Conservation (phyloP, 2,329 filamentous ascomycete genomes). For the Dothideomycetidae sp. region DNA sequence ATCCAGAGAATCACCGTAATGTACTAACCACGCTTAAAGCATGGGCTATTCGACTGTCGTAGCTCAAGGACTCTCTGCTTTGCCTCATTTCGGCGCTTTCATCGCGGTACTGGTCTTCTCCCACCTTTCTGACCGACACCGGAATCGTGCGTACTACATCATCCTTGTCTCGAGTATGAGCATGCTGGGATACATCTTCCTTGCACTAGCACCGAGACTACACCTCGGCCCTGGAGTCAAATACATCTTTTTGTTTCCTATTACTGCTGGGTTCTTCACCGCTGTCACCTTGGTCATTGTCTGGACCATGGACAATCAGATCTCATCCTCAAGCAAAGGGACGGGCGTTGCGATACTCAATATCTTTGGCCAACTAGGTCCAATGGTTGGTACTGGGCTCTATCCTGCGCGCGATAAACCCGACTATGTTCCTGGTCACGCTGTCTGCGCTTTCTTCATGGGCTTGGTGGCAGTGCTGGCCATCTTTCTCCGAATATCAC, state of each 20-base stretch:
- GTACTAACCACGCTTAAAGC: too few species aligned
- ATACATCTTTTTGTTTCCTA: constrained; percentile 66
- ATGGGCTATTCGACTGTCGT: constrained; percentile 57
- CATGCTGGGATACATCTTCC: constrained; percentile 37
- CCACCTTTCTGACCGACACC: constrained; percentile 52
- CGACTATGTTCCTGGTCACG: constrained; percentile 36
- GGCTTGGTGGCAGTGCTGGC: constrained; percentile 31
- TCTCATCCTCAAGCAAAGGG: constrained; percentile 52
- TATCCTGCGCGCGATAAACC: constrained; percentile 38
- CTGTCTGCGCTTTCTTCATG: constrained; percentile 38
- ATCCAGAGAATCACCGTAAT: too few species aligned
- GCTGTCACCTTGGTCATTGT: constrained; percentile 74
- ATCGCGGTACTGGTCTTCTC: constrained; percentile 56
- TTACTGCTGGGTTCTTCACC: constrained; percentile 66
- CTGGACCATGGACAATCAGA: constrained; percentile 81
- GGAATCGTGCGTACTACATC: constrained; percentile 50
- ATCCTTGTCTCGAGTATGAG: constrained; percentile 54
- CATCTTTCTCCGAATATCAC: constrained; percentile 27
- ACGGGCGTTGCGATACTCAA: constrained; percentile 70
- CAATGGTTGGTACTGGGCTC: constrained; percentile 41
- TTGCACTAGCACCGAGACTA: constrained; percentile 31
- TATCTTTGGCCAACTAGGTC: constrained; percentile 68
- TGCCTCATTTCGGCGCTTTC: constrained; percentile 69
- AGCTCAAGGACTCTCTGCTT: constrained; percentile 66
- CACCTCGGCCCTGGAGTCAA: constrained; percentile 29